phyloP scores from a whole-genome alignment of 495 filamentous ascomycete species.

The Apiosordaria backusii region DNA sequence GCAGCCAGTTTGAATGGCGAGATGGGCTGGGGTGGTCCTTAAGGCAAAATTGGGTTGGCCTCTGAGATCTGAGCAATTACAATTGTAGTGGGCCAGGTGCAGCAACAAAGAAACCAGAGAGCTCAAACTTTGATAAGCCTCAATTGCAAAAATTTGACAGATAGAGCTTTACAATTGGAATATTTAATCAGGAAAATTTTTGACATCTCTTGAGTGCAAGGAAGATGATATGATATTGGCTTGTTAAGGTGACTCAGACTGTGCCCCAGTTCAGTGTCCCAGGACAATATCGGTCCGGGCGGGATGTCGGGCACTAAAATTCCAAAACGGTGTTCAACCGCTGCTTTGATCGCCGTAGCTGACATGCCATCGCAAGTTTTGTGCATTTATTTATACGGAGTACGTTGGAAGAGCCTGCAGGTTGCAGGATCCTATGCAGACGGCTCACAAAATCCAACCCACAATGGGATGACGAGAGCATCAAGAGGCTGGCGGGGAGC shows the following conservation, averaged over 20 bases:
- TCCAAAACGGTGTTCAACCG: not conserved
- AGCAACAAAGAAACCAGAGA: not conserved
- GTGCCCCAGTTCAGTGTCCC: constrained; percentile 2
- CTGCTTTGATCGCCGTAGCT: not conserved
- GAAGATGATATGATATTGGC: not conserved
- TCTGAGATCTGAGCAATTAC: not conserved
- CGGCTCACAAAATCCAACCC: not conserved
- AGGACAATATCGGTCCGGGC: constrained; percentile 7
- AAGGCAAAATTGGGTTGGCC: not conserved
- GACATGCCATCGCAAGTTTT: not conserved
- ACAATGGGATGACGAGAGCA: not conserved
- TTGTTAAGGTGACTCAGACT: constrained; percentile 8
- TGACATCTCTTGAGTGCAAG: not conserved
- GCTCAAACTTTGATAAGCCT: not conserved
- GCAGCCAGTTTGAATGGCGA: not conserved
- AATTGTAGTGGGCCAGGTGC: not conserved
- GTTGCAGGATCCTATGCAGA: not conserved
- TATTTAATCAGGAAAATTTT: not conserved
- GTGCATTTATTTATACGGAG: not conserved
- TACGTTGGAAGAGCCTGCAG: not conserved
- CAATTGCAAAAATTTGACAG: not conserved
- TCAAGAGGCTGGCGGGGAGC: not conserved
- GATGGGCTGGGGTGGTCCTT: not conserved
- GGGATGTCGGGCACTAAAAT: constrained; percentile 9
- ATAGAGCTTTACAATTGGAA: not conserved